Evolutionary conservation across 345 rosid genomes (phyloP).

Genomic region (Raphanus sativus): DNA sequence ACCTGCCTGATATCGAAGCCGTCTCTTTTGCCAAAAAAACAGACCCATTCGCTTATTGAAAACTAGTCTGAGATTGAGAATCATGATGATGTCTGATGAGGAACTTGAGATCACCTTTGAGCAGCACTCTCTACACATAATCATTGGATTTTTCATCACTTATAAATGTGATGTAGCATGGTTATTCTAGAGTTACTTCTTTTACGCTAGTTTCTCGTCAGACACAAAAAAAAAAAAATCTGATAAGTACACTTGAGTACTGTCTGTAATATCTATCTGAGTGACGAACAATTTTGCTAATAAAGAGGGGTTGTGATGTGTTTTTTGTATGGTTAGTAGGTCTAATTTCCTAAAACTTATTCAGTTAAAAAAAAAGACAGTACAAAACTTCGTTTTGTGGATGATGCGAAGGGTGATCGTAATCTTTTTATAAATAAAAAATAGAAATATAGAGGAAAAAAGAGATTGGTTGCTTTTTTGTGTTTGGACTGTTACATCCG

Average conservation of each 20-base stretch:
- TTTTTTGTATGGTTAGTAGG: too few relatives aligned
- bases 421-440: too few relatives aligned
- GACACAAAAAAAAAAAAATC: not conserved
- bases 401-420: too few relatives aligned
- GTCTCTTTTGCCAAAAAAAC: slow-evolving; percentile 51
- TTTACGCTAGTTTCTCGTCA: slow-evolving; percentile 15
- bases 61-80: slow-evolving; percentile 25
- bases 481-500: slow-evolving; percentile 25
- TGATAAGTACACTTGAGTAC: slow-evolving; percentile 12
- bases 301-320: not conserved
- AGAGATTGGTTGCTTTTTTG: slow-evolving; percentile 19
- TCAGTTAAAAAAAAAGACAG: too few relatives aligned
- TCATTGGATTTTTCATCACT: slow-evolving; percentile 19
- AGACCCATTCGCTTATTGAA: slow-evolving; percentile 51
- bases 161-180: slow-evolving; percentile 16
- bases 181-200: slow-evolving; percentile 18
- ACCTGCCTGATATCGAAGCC: slow-evolving; percentile 59
- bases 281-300: not conserved
- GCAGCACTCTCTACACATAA: not conserved
- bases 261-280: not conserved
- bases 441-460: not conserved
- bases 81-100: slow-evolving; percentile 31
- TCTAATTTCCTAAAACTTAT: too few relatives aligned
- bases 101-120: slow-evolving; percentile 43
- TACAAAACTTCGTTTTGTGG: too few relatives aligned